phyloP scores from a whole-genome alignment of 257 asterid genomes.

The Solanum piurae region DNA sequence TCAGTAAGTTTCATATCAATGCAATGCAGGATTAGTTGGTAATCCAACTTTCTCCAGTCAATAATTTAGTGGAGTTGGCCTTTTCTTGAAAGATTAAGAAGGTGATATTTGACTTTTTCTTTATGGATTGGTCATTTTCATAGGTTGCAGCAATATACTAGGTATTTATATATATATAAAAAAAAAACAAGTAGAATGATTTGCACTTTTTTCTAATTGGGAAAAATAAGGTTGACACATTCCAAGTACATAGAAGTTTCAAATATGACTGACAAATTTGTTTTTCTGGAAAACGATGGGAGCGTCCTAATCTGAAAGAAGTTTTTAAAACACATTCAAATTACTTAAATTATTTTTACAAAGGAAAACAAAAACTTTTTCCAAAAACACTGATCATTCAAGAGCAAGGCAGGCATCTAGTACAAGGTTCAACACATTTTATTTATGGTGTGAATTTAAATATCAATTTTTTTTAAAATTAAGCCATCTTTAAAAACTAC shows the following conservation, averaged over 20 bases:
- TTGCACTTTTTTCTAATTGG: not conserved
- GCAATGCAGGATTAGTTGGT: not conserved
- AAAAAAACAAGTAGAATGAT: not conserved
- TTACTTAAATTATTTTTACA: not conserved
- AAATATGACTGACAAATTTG: not conserved
- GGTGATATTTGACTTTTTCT: not conserved
- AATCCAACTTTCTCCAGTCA: not conserved
- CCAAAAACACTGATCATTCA: not conserved
- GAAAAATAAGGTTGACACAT: not conserved
- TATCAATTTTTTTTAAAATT: fast-evolving
- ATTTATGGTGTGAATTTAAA: not conserved
- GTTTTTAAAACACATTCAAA: not conserved
- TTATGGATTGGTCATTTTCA: not conserved
- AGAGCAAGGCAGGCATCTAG: not conserved
- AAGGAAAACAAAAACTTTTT: not conserved
- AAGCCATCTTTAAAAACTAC: not conserved
- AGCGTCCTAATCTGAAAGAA: not conserved
- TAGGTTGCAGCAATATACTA: not conserved
- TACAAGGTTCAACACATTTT: not conserved
- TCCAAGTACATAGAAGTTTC: not conserved
- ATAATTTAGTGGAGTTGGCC: not conserved
- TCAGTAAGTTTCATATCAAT: not conserved
- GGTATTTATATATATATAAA: not conserved
- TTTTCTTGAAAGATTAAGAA: not conserved
- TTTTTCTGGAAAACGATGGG: not conserved